A percentile compares a stretch with the other conserved stretches of the same genome.
These are phyloP conservation scores for Chaetomium sp. DNA, from an alignment of 2,329 filamentous ascomycete genomes.

Conservation along the genomic window DNA sequence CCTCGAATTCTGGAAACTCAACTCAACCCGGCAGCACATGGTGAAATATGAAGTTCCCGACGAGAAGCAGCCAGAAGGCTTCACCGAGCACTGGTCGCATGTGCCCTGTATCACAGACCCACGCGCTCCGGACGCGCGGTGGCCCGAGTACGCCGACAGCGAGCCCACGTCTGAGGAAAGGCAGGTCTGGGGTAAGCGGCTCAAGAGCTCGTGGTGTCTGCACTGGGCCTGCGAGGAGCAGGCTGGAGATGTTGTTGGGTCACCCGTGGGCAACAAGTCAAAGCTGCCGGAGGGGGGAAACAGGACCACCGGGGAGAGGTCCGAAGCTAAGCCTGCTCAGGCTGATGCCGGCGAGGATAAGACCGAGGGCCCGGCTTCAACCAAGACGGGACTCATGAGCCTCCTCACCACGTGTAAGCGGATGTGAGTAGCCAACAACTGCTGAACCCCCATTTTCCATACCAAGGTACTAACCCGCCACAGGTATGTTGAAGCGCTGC, in stretches of 20 bases:
- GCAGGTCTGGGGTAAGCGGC: conserved; percentile 25
- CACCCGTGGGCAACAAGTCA: too few relatives aligned
- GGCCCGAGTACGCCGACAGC: conserved; percentile 12
- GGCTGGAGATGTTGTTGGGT: neutral
- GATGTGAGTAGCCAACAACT: conserved; percentile 31
- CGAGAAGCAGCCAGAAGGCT: neutral
- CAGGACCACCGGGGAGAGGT: neutral
- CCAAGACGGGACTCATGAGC: conserved; percentile 26
- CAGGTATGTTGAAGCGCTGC: conserved; percentile 38
- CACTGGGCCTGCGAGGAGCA: conserved; percentile 34
- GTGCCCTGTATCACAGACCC: conserved; percentile 31
- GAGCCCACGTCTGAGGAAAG: conserved; percentile 6
- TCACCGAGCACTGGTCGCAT: conserved; percentile 20
- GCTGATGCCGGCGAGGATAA: neutral
- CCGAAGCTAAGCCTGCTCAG: neutral
- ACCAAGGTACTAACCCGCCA: neutral
- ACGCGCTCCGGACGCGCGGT: conserved; percentile 17
- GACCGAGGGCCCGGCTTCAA: neutral
- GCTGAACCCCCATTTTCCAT: too few relatives aligned
- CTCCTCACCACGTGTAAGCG: conserved; percentile 36
- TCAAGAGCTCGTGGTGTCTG: conserved; percentile 32
- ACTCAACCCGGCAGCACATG: conserved; percentile 34
- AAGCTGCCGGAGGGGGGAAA: neutral
- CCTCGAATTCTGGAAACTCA: conserved; percentile 35
- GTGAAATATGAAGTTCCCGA: neutral